phyloP scores from a whole-genome alignment of 2,329 filamentous ascomycete species.

The Aplosporella prunicola region DNA sequence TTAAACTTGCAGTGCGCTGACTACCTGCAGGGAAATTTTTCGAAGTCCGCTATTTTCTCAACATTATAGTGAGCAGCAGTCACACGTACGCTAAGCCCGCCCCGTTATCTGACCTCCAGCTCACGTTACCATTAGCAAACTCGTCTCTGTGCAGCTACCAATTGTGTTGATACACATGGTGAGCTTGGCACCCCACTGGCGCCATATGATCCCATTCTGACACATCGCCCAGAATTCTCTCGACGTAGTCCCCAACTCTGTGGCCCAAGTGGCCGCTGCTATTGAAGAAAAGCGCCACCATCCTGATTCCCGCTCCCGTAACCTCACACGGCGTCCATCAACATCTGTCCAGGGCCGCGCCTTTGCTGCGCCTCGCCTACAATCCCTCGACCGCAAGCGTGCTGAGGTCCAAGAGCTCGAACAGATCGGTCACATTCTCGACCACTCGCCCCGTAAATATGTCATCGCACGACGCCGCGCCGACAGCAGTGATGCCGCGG shows the following conservation, averaged over 20 bases:
- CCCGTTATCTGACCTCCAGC: no score
- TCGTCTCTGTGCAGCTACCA: constrained; percentile 45
- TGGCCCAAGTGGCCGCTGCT: constrained; percentile 46
- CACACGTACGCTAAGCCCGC: constrained; percentile 29
- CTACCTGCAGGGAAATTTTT: constrained; percentile 41
- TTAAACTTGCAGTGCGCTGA: constrained; percentile 3
- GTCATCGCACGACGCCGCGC: constrained; percentile 13
- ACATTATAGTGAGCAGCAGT: constrained; percentile 37
- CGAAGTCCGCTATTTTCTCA: constrained; percentile 47
- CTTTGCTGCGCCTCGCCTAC: constrained; percentile 43
- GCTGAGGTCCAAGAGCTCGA: constrained; percentile 28
- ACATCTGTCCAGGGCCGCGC: constrained; percentile 40
- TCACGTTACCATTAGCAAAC: constrained; percentile 36
- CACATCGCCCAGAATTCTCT: constrained; percentile 38
- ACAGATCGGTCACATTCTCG: constrained; percentile 31
- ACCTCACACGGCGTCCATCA: constrained; percentile 27
- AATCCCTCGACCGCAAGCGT: constrained; percentile 40
- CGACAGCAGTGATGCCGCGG: no score
- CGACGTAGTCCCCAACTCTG: constrained; percentile 46
- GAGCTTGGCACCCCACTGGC: constrained; percentile 1
- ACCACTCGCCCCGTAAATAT: constrained; percentile 37
- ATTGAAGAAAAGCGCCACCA: constrained; percentile 41
- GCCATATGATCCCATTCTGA: constrained; percentile 8
- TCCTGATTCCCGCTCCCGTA: background rate
- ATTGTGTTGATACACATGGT: constrained; percentile 49